These are phyloP conservation scores for Notholithocarpus densiflorus DNA, from an alignment of 306 rosid species.

Conservation along the genomic window DNA sequence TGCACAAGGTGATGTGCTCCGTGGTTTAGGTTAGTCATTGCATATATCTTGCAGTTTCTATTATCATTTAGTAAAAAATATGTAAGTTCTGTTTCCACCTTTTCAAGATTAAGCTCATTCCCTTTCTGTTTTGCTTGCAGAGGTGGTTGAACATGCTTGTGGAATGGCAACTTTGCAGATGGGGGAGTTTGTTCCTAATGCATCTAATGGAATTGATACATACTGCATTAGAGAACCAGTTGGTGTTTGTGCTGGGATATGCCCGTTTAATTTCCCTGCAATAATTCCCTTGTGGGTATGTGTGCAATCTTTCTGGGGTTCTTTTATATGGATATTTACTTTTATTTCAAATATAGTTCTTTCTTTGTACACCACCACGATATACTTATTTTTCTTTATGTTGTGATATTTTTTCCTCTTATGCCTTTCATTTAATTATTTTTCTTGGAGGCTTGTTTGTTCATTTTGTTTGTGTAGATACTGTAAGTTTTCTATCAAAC, in stretches of 20 bases:
- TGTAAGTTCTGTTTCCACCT: background rate
- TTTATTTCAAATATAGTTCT: background rate
- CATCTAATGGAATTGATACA: conserved; percentile 61
- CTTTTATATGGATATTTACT: conserved; percentile 5
- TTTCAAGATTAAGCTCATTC: conserved; percentile 3
- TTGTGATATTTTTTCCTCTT: too few relatives aligned
- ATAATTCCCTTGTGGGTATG: conserved; percentile 70
- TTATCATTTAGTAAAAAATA: conserved; percentile 2
- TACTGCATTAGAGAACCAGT: conserved; percentile 74
- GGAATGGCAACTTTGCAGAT: conserved; percentile 62
- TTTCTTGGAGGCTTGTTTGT: background rate
- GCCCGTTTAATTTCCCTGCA: conserved; percentile 62
- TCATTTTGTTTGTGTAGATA: background rate
- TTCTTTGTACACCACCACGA: background rate
- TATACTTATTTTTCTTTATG: background rate
- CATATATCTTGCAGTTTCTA: conserved; percentile 17
- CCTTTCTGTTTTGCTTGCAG: conserved; percentile 31
- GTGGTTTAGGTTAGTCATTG: conserved; percentile 63
- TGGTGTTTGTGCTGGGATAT: conserved; percentile 87
- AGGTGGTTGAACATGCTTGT: conserved; percentile 76
- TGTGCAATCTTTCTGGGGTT: conserved; percentile 5
- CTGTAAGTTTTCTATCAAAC: background rate
- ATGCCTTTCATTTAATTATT: too few relatives aligned
- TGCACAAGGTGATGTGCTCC: conserved; percentile 62
- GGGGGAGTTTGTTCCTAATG: conserved; percentile 71